A percentile compares a stretch with the other conserved stretches of the same genome.
Evolutionary conservation across 768 basidiomycete species (phyloP).

Genomic region (Termitomyces eurrhizus): DNA sequence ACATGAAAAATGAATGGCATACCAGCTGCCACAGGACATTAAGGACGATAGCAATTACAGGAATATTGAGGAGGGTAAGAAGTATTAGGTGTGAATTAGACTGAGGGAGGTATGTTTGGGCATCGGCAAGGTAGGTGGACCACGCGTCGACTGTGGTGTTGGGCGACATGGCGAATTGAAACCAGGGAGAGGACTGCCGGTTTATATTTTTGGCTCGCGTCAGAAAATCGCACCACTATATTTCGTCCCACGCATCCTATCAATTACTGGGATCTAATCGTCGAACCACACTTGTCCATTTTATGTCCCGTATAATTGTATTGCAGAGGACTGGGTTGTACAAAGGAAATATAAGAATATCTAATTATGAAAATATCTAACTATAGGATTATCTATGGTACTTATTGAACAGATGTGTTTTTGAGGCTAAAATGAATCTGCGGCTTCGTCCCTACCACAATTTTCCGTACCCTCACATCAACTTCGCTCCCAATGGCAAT

Average conservation of each 20-base stretch:
- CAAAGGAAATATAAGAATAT: too few relatives aligned
- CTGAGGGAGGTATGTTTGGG: constrained; percentile 35
- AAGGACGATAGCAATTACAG: constrained; percentile 61
- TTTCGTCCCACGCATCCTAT: constrained; percentile 9
- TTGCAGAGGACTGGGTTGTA: too few relatives aligned
- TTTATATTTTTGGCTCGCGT: constrained; percentile 6
- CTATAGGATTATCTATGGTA: not conserved
- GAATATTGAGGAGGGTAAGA: constrained; percentile 59
- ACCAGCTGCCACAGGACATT: constrained; percentile 83
- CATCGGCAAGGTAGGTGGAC: constrained; percentile 39
- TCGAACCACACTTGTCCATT: not conserved
- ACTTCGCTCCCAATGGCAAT: not conserved
- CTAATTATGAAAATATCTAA: not conserved
- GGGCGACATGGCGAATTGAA: constrained; percentile 31
- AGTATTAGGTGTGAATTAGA: constrained; percentile 33
- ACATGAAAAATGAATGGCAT: constrained; percentile 21
- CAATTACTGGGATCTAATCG: not conserved
- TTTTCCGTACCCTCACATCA: not conserved
- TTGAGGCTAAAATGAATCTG: not conserved
- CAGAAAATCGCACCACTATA: constrained; percentile 12
- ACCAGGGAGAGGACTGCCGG: not conserved
- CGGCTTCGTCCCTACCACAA: not conserved
- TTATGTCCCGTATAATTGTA: too few relatives aligned
- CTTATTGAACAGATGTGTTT: not conserved
- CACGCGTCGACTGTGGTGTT: constrained; percentile 41